These are phyloP conservation scores for Lactuca saligna DNA, from an alignment of 129 eudicot genomes.

Conservation along the genomic window DNA sequence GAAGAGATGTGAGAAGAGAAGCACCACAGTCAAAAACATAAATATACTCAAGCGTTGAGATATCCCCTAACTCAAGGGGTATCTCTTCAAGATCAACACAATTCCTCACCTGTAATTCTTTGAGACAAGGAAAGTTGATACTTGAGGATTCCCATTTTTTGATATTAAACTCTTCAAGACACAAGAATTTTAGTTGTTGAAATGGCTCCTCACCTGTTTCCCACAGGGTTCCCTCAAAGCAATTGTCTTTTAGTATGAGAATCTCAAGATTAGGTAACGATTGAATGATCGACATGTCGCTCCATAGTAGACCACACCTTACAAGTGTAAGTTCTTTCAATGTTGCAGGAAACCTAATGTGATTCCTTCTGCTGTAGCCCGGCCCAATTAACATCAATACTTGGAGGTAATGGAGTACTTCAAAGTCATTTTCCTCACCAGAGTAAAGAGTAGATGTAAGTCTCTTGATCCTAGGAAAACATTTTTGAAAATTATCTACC, in stretches of 20 bases:
- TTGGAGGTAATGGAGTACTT: conserved; percentile 4
- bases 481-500: neutral
- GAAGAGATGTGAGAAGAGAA: conserved; percentile 11
- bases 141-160: conserved; percentile 25
- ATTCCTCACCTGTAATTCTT: conserved; percentile 11
- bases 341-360: conserved; percentile 25
- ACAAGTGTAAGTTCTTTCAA: conserved; percentile 37
- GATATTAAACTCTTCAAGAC: conserved; percentile 7
- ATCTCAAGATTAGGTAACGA: conserved; percentile 49
- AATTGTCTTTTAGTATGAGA: conserved; percentile 30
- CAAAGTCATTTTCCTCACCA: neutral
- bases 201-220: conserved; percentile 33
- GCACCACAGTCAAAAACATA: neutral
- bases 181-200: conserved; percentile 30
- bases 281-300: conserved; percentile 27
- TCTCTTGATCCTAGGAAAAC: conserved; percentile 10
- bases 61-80: conserved; percentile 27
- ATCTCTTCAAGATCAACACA: conserved; percentile 30
- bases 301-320: conserved; percentile 29
- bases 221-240: conserved; percentile 41
- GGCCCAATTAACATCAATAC: neutral
- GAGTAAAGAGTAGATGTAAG: neutral
- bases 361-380: neutral
- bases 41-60: conserved; percentile 32
- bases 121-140: conserved; percentile 28